Conservation (phyloP, 2,329 filamentous ascomycete genomes). For the Uncinocarpus reesii region DNA sequence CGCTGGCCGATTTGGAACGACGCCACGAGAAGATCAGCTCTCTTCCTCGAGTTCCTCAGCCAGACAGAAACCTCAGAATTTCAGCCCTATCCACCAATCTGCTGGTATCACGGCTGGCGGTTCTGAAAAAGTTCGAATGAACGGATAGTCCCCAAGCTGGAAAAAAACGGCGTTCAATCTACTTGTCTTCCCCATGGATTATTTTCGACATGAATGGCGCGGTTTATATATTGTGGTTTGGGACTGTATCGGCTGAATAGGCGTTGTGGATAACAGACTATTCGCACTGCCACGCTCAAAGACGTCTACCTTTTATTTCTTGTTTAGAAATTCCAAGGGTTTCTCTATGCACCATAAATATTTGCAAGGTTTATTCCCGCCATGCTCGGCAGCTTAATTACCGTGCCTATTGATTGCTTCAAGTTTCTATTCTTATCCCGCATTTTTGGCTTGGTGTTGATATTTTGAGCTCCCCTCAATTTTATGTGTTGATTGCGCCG, state of each 20-base stretch:
- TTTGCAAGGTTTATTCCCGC: too few species aligned
- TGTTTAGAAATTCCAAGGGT: background rate
- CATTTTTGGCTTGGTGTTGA: background rate
- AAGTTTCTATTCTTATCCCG: background rate
- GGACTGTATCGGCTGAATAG: background rate
- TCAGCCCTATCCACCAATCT: slow-evolving; percentile 10
- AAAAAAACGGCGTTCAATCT: too few species aligned
- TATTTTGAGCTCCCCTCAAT: slow-evolving; percentile 1
- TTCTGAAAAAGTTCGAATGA: slow-evolving; percentile 8
- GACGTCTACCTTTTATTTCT: background rate
- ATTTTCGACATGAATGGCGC: too few species aligned
- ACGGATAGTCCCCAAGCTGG: slow-evolving; percentile 7
- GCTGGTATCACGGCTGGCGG: slow-evolving; percentile 12
- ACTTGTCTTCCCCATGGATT: too few species aligned
- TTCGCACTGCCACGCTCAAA: background rate
- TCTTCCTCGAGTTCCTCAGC: slow-evolving; percentile 21
- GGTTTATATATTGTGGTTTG: too few species aligned
- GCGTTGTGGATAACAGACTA: background rate
- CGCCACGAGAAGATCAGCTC: slow-evolving; percentile 26
- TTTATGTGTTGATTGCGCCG: background rate
- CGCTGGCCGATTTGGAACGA: slow-evolving; percentile 27
- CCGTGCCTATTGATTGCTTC: too few species aligned
- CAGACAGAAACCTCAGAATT: slow-evolving; percentile 9
- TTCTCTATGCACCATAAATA: too few species aligned
- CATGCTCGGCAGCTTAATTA: too few species aligned